A percentile compares a stretch with the other conserved stretches of the same genome.
phyloP scores from a whole-genome alignment of 805 yeast species.

The Yarrowia osloensis region DNA sequence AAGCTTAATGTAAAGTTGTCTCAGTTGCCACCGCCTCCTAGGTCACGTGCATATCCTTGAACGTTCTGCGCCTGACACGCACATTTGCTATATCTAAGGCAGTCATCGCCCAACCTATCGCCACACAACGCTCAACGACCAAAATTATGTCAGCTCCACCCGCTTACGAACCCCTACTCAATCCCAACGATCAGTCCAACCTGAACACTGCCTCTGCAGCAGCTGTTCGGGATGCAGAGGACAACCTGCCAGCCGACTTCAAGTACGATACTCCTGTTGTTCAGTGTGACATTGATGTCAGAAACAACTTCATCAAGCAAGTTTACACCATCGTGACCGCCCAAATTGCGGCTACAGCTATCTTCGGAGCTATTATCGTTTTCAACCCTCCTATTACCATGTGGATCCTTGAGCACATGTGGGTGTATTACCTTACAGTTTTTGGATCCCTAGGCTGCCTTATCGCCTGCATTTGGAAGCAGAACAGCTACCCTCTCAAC shows the following conservation, averaged over 20 bases:
- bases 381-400: slow-evolving; percentile 48
- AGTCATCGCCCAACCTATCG: background rate
- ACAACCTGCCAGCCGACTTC: slow-evolving; percentile 60
- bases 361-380: slow-evolving; percentile 56
- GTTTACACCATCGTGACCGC: slow-evolving; percentile 71
- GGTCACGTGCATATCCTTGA: background rate
- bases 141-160: slow-evolving; percentile 21
- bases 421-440: slow-evolving; percentile 60
- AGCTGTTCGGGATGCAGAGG: slow-evolving; percentile 28
- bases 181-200: slow-evolving; percentile 25
- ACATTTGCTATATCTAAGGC: slow-evolving; percentile 2
- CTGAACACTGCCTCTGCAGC: slow-evolving; percentile 8
- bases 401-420: slow-evolving; percentile 60
- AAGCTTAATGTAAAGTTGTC: background rate
- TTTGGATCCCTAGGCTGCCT: slow-evolving; percentile 64
- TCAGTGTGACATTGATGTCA: slow-evolving; percentile 71
- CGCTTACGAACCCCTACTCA: slow-evolving; percentile 25
- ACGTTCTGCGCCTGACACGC: slow-evolving; percentile 5
- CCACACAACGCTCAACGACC: background rate
- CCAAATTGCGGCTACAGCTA: slow-evolving; percentile 65
- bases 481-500: slow-evolving; percentile 69
- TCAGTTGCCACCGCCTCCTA: slow-evolving; percentile 21
- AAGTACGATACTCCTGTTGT: slow-evolving; percentile 77
- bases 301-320: slow-evolving; percentile 74
- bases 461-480: slow-evolving; percentile 62